Percentiles rank a stretch among this genome's conserved stretches.
Conservation (phyloP, 371 early-diverging fungal species). For the Nematocida sp. region DNA sequence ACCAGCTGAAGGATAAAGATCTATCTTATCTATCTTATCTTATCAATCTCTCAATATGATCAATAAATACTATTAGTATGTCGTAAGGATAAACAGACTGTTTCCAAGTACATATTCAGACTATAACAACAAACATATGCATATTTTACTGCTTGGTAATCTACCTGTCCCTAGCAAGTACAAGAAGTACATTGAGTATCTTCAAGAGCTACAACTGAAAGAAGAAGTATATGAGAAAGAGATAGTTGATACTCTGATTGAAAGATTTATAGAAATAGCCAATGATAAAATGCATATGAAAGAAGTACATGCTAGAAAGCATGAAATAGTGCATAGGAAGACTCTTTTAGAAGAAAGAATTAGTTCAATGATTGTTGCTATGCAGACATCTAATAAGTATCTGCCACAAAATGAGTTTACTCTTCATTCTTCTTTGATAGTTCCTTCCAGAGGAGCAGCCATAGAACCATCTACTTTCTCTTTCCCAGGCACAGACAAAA, state of each 20-base stretch:
- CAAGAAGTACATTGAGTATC: constrained; percentile 34
- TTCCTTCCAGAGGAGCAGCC: no score
- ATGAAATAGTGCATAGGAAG: not conserved
- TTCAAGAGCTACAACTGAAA: constrained; percentile 11
- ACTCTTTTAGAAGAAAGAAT: not conserved
- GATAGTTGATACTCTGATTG: constrained; percentile 30
- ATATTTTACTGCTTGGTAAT: constrained; percentile 27
- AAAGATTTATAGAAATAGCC: constrained; percentile 37
- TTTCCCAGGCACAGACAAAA: no score
- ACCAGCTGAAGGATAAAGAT: no score
- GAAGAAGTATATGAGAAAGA: constrained; percentile 12
- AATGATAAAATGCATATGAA: constrained; percentile 42
- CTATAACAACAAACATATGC: no score
- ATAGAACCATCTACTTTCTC: no score
- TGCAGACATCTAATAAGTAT: not conserved
- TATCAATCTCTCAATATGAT: no score
- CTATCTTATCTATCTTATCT: no score
- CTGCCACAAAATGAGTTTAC: no score
- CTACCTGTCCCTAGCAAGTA: constrained; percentile 21
- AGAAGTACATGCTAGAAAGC: constrained; percentile 21
- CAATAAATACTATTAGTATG: no score
- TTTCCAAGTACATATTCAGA: not conserved
- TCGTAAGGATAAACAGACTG: no score
- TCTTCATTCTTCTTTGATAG: no score
- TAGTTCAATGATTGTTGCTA: not conserved